Base-by-base conservation (phyloP, 2,329 filamentous ascomycete genomes). In the Exutisphaerella laricina region DNA sequence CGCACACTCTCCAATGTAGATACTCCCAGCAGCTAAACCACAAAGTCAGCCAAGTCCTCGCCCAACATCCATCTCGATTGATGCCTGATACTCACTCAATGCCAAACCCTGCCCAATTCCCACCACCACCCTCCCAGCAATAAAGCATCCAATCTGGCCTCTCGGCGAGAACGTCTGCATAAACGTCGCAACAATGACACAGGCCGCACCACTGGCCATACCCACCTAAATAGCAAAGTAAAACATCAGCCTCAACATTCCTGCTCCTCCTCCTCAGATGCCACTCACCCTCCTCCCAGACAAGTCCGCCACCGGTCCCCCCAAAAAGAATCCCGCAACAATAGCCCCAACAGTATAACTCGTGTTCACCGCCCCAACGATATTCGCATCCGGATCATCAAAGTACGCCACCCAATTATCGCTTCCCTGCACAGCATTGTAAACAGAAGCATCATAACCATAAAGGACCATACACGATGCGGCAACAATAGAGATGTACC, bases 391-490 rank as follows among this genome's bases (percentile, higher is more conserved):
- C 4, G 67, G 67, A n/a, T 65, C 58, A 53, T 80, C 69, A 63
- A 84, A 84, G 66, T 74, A 85, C 13, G 66, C 67, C 9, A 79
- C 66, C 82, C 82, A 86, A 60, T 85, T 75, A 10, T 77, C 62
- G 1, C 79, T 84, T 22, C 77, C 79, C 62, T 84, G 82, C 4
- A 84, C 75, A 4, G 81, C 80, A 61, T 86, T 86, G 70, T 80
- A 86, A 34, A 84, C 81, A 26, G 80, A 83, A 1, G 82, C 80
- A 71, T 85, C 82, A 60, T 85, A 85, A 44, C 82, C 82, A 60
- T 85, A 85, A 32, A 86, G 71, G 16, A 85, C 80, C 82, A 85
- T 85, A 62, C 80, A 85, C 61, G 80, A 79, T 57, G 82, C 81
- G 43, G 82, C 82, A 51, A 85, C 78, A 38, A 84, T 69, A 46